Percentiles rank a stretch among this genome's conserved stretches.
Conservation (phyloP, 2,329 filamentous ascomycete genomes). For the Septoria petroselini region DNA sequence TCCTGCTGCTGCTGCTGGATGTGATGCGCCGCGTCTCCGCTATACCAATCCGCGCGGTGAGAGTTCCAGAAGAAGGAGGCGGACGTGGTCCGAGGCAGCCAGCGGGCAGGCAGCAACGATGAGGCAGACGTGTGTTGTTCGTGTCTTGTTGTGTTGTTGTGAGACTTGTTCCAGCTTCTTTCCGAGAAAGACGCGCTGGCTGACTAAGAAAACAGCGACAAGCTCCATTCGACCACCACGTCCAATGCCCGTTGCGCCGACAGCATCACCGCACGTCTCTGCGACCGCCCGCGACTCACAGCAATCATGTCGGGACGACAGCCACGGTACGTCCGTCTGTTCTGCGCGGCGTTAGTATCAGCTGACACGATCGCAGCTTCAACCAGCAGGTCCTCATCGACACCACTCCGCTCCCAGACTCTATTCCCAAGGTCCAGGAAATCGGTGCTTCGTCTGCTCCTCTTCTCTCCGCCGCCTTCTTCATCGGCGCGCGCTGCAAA, state of each 20-base stretch:
- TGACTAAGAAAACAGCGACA: too few species aligned
- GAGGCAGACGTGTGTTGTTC: too few species aligned
- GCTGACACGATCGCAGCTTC: constrained; percentile 83
- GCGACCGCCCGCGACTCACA: too few species aligned
- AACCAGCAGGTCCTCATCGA: constrained; percentile 91
- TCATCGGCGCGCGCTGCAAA: constrained; percentile 93
- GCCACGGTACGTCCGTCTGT: constrained; percentile 51
- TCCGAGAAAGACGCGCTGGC: too few species aligned
- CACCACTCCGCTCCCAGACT: constrained; percentile 88
- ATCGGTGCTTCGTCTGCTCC: constrained; percentile 91
- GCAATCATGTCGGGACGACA: constrained; percentile 60
- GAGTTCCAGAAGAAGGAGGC: background rate
- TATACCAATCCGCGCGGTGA: too few species aligned
- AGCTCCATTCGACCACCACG: too few species aligned
- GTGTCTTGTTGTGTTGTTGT: too few species aligned
- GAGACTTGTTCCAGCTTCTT: too few species aligned
- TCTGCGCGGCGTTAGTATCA: too few species aligned
- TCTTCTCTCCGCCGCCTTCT: constrained; percentile 86
- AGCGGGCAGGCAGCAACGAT: too few species aligned
- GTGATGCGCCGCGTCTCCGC: background rate
- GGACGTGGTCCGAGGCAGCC: background rate
- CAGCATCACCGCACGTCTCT: too few species aligned
- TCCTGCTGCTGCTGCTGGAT: background rate
- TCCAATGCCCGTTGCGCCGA: too few species aligned
- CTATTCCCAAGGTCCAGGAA: constrained; percentile 90